A percentile compares a stretch with the other conserved stretches of the same genome.
Evolutionary conservation across 345 rosid species (phyloP).

Genomic region (Nephelium lappaceum): DNA sequence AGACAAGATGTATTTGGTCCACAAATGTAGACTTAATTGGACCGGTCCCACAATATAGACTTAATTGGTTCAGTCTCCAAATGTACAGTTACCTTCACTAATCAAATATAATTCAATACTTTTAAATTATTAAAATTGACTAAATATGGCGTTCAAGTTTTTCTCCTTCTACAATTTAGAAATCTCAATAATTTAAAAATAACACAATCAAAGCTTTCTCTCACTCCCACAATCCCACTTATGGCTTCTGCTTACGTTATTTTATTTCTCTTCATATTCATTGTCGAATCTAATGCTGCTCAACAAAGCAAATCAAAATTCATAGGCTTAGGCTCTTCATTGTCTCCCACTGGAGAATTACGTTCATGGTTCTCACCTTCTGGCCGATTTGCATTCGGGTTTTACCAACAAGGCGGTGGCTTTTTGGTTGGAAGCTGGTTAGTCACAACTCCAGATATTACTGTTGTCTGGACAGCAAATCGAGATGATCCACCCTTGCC

Average conservation of each 20-base stretch:
- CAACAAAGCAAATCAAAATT: not conserved
- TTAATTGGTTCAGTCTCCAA: no score
- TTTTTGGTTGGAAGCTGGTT: slow-evolving; percentile 36
- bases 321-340: slow-evolving; percentile 17
- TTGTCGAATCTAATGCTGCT: not conserved
- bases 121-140: no score
- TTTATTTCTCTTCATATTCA: not conserved
- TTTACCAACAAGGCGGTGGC: slow-evolving; percentile 26
- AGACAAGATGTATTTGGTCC: no score
- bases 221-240: no score
- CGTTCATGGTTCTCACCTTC: slow-evolving; percentile 40
- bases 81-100: no score
- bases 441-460: not conserved
- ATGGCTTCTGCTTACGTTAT: not conserved
- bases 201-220: no score
- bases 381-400: slow-evolving; percentile 40
- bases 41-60: no score
- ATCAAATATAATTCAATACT: no score
- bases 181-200: no score
- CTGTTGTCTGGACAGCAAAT: slow-evolving; percentile 11
- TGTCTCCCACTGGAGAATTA: slow-evolving; percentile 16
- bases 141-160: no score
- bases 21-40: no score
- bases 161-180: no score
- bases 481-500: not conserved